Base-by-base conservation (phyloP, 2,329 filamentous ascomycete species). In the Curvularia hawaiiensis region DNA sequence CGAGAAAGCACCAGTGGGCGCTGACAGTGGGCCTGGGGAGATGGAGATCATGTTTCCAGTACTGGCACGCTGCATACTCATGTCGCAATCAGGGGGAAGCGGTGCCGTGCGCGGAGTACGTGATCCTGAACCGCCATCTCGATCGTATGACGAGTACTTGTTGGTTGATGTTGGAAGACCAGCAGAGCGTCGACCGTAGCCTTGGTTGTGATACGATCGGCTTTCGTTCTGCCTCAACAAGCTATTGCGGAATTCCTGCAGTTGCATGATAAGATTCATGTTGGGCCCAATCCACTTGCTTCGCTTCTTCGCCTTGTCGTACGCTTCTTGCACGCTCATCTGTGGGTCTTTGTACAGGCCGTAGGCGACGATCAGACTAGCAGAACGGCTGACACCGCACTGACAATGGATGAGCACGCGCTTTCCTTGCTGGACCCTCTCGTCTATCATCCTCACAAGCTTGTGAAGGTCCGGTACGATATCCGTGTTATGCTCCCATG, bases 281-380 rank as follows among this genome's bases (percentile, higher is more conserved):
- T 96, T 96, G 0, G 91, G 91, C 57, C 91, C 92, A 66, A 96
- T 94, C 91, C 91, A 96, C 70, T 84, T 87, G 75, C 91, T 95
- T 77, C 90, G 90, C 52, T 85, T 83, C 77, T 96, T 92, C 3
- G 91, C 90, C 3, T 88, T 84, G 71, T 92, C 87, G 72, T 95
- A 95, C 2, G 91, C 90, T 72, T 94, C 90, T 69, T 94, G 92
- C 52, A 94, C 90, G 65, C 84, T 91, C 67, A 92, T 78, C 6
- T 87, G 83, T 1, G 90, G 90, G 59, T 91, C 90, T 71, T 89
- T 89, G 75, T 90, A 95, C 56, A 96, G 79, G 43, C 90, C 91
- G 62, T 94, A 96, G 20, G 91, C 91, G 50, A 96, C 93, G 58
- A 96, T 92, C 61, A 96, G 79, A 77, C 90, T 94, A 33, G 91